These are phyloP conservation scores for Pseudozyma sp. DNA, from an alignment of 1,284 basidiomycete genomes.

Conservation along the genomic window DNA sequence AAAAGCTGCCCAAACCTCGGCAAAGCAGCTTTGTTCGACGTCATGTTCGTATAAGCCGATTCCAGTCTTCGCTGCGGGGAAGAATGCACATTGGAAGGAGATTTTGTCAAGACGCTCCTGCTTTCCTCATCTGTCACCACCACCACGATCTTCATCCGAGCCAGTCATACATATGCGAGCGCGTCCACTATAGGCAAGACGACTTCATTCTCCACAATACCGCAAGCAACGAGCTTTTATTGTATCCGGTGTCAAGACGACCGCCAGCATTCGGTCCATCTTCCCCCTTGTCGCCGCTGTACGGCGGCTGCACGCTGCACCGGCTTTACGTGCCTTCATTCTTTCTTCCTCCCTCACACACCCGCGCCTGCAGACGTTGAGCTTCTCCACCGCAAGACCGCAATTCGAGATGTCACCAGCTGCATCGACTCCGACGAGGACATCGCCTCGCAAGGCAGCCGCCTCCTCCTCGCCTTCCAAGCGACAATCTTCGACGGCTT, in stretches of 20 bases:
- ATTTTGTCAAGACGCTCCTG: too few species aligned
- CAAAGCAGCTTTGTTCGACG: slow-evolving; percentile 8
- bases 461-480: neutral
- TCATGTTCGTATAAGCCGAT: slow-evolving; percentile 15
- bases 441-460: slow-evolving; percentile 9
- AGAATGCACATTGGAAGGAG: neutral
- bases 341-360: neutral
- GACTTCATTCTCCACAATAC: too few species aligned
- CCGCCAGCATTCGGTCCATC: slow-evolving; percentile 26
- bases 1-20: neutral
- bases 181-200: too few species aligned
- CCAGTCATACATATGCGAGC: too few species aligned
- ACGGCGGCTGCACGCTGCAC: slow-evolving; percentile 12
- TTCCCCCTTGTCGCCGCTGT: slow-evolving; percentile 7
- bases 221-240: too few species aligned
- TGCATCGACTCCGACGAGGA: slow-evolving; percentile 7
- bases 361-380: neutral
- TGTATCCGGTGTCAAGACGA: neutral
- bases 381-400: too few species aligned
- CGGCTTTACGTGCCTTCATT: neutral
- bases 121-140: too few species aligned
- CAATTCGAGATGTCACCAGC: neutral
- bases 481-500: slow-evolving; percentile 8
- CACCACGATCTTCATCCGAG: too few species aligned
- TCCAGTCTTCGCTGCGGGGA: neutral